Conservation (phyloP, 2,329 filamentous ascomycete genomes). For the Paecilomyces niveus region DNA sequence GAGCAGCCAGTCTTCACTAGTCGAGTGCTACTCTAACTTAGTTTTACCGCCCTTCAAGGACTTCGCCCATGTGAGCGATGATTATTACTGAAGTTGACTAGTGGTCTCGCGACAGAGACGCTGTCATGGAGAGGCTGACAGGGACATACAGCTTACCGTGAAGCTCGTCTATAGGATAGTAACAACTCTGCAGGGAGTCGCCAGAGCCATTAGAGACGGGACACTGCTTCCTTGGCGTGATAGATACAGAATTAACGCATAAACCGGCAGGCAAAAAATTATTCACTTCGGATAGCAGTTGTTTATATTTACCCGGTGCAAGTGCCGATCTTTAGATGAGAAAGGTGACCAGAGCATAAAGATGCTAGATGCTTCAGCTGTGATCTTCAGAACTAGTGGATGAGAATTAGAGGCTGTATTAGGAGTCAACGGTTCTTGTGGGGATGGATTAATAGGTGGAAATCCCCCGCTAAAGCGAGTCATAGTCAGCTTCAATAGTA, state of each 20-base stretch:
- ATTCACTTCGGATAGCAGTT: background rate
- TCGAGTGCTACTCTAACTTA: background rate
- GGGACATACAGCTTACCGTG: background rate
- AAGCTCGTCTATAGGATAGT: background rate
- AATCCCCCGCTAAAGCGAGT: too few relatives aligned
- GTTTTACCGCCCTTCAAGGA: background rate
- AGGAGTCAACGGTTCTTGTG: too few relatives aligned
- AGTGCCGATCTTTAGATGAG: background rate
- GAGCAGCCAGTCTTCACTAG: conserved; percentile 6
- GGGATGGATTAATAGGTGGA: too few relatives aligned
- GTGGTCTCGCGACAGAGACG: background rate
- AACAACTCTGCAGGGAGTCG: background rate
- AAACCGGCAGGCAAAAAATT: background rate
- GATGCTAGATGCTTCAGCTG: background rate
- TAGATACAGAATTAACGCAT: background rate
- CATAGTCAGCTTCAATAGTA: too few relatives aligned
- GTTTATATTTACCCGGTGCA: background rate
- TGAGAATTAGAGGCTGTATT: background rate
- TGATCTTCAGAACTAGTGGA: conserved; percentile 5
- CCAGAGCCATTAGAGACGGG: background rate
- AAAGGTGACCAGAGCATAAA: background rate
- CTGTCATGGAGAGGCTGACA: background rate
- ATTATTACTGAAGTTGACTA: background rate
- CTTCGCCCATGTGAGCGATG: background rate
- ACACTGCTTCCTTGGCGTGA: background rate